Evolutionary conservation across 2,329 filamentous ascomycete species (phyloP).

Genomic region (Cylindrodendrum hubeiense): DNA sequence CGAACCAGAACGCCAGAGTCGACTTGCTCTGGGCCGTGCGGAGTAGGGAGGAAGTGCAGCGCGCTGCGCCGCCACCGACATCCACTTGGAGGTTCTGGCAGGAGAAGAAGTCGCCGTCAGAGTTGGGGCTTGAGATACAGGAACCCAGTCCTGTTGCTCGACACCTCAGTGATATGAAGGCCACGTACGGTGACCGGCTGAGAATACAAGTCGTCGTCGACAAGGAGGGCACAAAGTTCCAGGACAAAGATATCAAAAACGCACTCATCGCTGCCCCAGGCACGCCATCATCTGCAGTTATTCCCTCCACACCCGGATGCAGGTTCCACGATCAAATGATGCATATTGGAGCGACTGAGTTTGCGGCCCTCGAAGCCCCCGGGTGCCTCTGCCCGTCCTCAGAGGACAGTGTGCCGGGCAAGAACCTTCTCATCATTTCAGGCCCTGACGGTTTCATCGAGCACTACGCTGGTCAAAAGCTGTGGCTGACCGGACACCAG

Average conservation of each 20-base stretch:
- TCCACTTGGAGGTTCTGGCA: conserved; percentile 45
- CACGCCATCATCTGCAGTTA: background rate
- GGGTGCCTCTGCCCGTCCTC: conserved; percentile 43
- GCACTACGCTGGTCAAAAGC: conserved; percentile 82
- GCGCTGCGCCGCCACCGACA: conserved; percentile 17
- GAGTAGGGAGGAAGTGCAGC: conserved; percentile 66
- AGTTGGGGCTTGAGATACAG: conserved; percentile 37
- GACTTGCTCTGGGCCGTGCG: conserved; percentile 86
- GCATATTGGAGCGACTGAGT: conserved; percentile 47
- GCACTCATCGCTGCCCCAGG: conserved; percentile 40
- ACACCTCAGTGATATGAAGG: conserved; percentile 74
- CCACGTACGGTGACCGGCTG: conserved; percentile 66
- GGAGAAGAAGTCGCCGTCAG: conserved; percentile 30
- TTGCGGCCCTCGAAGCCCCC: conserved; percentile 42
- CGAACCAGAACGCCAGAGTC: conserved; percentile 56
- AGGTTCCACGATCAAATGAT: conserved; percentile 47
- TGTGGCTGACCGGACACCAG: conserved; percentile 79
- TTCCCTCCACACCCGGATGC: conserved; percentile 39
- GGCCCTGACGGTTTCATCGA: conserved; percentile 92
- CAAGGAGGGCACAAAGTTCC: conserved; percentile 78
- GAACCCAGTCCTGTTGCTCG: conserved; percentile 65
- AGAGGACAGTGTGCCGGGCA: conserved; percentile 52
- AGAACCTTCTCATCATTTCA: conserved; percentile 83
- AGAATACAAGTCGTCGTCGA: conserved; percentile 84
- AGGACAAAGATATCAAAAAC: conserved; percentile 60